Evolutionary conservation across 805 yeast genomes (phyloP), one percentile per base, ranked within the genome.

Genomic region (Candida berthetii): DNA sequence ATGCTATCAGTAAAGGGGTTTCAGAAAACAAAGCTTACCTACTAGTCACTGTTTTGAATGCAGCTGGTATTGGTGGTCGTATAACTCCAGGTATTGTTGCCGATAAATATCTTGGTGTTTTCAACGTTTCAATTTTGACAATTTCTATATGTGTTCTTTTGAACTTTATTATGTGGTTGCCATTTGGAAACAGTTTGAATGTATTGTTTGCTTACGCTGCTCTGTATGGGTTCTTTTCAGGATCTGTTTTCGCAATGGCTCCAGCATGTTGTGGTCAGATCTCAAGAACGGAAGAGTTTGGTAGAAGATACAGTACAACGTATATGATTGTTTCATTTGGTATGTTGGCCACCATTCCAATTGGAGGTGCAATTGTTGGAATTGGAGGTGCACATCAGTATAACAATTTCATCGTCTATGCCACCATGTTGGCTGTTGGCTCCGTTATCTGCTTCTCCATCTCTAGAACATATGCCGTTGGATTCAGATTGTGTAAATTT

Each of bases 231-330:
- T 70, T 79, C 43, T 62, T 71, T 37, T 68, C 80, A 5, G 76
- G 82, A 3, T 70, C 83, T 0, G 72, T 78, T 4, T 61, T 79
- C 38, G 69, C 83, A 3, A 52, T 79, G 36, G 71, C 78, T 14
- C 84, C 85, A 2, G 78, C 75, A 2, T 74, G 83, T 49, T 64
- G 76, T 29, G 81, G 80, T 1, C 78, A 74, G 39, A 75, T 80
- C 29, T 75, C 82, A 16, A 69, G 72, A 40, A 69, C 74, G 1
- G 71, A 71, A 36, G 72, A 68, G 47, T 76, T 76, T 52, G 82
- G 82, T 7, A 70, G 70, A 48, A 65, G 79, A 16, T 77, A 74
- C 53, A 72, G 81, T 1, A 70, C 81, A 1, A 70, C 78, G 50
- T 82, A 79, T 56, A 70, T 78, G 35, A 58, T 78, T 50, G 77